Evolutionary conservation across 257 asterid species (phyloP).

Genomic region (Gentiana dahurica): DNA sequence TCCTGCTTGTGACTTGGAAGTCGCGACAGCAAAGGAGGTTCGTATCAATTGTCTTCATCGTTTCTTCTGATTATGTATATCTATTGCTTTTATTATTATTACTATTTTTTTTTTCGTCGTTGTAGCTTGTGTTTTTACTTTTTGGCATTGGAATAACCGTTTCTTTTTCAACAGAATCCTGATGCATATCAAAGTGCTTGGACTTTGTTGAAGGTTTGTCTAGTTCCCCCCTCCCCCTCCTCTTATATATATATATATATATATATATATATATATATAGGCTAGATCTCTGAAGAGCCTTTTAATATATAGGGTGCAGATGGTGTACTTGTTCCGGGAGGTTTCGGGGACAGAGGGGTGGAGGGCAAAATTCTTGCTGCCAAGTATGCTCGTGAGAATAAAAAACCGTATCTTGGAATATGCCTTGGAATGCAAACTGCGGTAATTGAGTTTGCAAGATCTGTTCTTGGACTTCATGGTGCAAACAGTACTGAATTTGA

Average conservation of each 20-base stretch:
- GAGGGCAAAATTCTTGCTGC: conserved; percentile 41
- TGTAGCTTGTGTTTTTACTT: conserved; percentile 5
- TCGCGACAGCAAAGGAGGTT: conserved; percentile 59
- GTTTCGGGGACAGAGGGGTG: conserved; percentile 40
- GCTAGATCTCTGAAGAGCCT: conserved; percentile 7
- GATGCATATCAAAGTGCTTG: conserved; percentile 62
- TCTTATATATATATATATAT: background rate
- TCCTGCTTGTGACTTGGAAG: conserved; percentile 86
- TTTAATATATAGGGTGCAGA: conserved; percentile 21
- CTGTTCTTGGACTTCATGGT: conserved; percentile 21
- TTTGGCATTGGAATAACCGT: conserved; percentile 17
- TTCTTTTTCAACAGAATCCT: conserved; percentile 49
- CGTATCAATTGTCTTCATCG: conserved; percentile 3
- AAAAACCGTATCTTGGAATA: conserved; percentile 33
- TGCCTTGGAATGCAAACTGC: conserved; percentile 42
- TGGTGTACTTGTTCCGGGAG: conserved; percentile 39
- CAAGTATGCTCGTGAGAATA: conserved; percentile 32
- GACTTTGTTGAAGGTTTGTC: conserved; percentile 74
- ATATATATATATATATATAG: background rate
- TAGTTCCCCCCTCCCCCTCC: background rate
- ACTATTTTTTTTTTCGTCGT: background rate
- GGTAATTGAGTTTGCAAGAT: conserved; percentile 33
- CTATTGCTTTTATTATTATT: too few relatives aligned
- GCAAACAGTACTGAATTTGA: conserved; percentile 35
- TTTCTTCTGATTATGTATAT: too few relatives aligned